Evolutionary conservation across 352 stramenopile genomes (phyloP).

Genomic region (Pythium periplocum): DNA sequence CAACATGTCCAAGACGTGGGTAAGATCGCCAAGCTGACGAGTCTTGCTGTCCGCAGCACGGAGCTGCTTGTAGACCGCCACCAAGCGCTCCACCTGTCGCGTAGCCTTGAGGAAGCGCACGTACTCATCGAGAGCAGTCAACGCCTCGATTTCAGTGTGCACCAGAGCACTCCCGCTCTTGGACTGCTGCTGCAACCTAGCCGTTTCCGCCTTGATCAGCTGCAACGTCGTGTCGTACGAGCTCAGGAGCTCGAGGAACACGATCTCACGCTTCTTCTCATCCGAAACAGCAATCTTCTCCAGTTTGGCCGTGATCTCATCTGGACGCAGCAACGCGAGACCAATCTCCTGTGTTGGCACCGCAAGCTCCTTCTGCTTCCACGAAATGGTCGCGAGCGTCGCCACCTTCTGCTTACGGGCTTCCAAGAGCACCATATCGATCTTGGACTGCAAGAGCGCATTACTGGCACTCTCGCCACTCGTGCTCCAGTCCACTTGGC

Average conservation of each 20-base stretch:
- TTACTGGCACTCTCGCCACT: constrained; percentile 66
- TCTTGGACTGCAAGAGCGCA: constrained; percentile 78
- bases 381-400: constrained; percentile 68
- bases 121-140: constrained; percentile 69
- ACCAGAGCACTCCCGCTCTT: constrained; percentile 72
- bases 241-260: constrained; percentile 70
- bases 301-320: constrained; percentile 64
- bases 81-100: constrained; percentile 63
- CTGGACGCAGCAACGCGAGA: constrained; percentile 58
- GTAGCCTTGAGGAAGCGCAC: constrained; percentile 67
- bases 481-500: constrained; percentile 46
- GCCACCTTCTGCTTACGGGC: constrained; percentile 84
- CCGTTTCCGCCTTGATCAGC: constrained; percentile 54
- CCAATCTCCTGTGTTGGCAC: constrained; percentile 69
- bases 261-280: constrained; percentile 66
- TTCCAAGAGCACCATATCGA: constrained; percentile 77
- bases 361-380: constrained; percentile 73
- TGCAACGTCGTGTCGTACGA: constrained; percentile 68
- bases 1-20: constrained; percentile 79
- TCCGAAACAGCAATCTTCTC: constrained; percentile 30
- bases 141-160: constrained; percentile 63
- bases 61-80: constrained; percentile 64
- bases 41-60: constrained; percentile 32
- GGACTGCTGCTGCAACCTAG: constrained; percentile 65
- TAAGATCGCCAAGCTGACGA: constrained; percentile 54